phyloP scores from a whole-genome alignment of 2,329 filamentous ascomycete genomes.

The Verticillium longisporum region DNA sequence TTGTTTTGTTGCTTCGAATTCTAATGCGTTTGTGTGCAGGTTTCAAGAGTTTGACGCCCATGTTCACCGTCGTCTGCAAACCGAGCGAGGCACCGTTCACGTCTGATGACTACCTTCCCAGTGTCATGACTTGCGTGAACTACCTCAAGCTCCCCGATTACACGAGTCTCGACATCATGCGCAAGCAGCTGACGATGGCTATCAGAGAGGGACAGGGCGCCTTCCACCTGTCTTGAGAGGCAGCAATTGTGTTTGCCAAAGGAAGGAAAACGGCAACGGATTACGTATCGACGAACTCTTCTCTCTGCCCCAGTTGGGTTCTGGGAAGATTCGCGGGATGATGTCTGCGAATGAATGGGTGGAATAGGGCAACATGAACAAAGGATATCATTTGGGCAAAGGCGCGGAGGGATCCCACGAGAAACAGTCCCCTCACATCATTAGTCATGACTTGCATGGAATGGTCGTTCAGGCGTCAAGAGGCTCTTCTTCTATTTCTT shows the following conservation, averaged over 20 bases:
- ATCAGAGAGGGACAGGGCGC: slow-evolving; percentile 95
- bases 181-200: slow-evolving; percentile 71
- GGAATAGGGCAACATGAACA: background rate
- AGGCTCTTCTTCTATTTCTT: slow-evolving; percentile 2
- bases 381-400: slow-evolving; percentile 2
- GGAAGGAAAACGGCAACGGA: background rate
- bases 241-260: background rate
- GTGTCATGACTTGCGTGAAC: slow-evolving; percentile 99
- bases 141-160: slow-evolving; percentile 98
- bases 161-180: slow-evolving; percentile 68
- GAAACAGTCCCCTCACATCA: background rate
- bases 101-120: slow-evolving; percentile 96
- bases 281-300: background rate
- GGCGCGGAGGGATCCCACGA: slow-evolving; percentile 2
- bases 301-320: background rate
- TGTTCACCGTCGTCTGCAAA: slow-evolving; percentile 99
- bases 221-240: slow-evolving; percentile 77
- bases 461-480: slow-evolving; percentile 12
- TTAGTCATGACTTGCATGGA: slow-evolving; percentile 10
- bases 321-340: slow-evolving; percentile 5
- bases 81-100: slow-evolving; percentile 92
- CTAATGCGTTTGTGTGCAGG: slow-evolving; percentile 41
- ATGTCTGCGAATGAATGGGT: slow-evolving; percentile 4
- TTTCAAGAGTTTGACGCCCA: slow-evolving; percentile 93
- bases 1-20: background rate